Percentiles rank a stretch among this genome's conserved stretches.
These are phyloP conservation scores for Draba incana DNA, from an alignment of 345 rosid species.

Conservation along the genomic window DNA sequence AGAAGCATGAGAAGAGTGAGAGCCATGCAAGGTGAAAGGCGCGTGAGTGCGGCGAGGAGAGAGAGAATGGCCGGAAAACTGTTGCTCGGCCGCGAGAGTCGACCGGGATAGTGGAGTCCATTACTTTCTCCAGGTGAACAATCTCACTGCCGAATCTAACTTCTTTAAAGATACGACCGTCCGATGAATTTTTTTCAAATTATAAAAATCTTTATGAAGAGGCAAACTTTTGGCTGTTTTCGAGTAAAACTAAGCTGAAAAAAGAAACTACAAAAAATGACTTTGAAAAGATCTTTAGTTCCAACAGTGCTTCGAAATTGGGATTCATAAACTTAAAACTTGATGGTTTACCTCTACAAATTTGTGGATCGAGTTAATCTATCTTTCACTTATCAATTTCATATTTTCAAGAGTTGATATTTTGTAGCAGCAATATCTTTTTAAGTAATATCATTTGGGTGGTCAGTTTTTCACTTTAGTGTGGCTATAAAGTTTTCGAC, in stretches of 20 bases:
- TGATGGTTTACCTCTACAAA: too few relatives aligned
- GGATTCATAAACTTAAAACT: too few relatives aligned
- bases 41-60: slow-evolving; percentile 68
- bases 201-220: not conserved
- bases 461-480: not conserved
- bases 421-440: too few relatives aligned
- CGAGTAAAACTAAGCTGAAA: too few relatives aligned
- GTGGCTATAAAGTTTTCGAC: not conserved
- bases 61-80: slow-evolving; percentile 57
- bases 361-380: too few relatives aligned
- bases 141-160: not conserved
- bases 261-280: too few relatives aligned
- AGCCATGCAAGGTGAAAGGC: slow-evolving; percentile 89
- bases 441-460: too few relatives aligned
- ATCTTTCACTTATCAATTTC: not conserved
- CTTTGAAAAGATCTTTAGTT: too few relatives aligned
- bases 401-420: not conserved
- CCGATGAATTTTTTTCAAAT: not conserved
- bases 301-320: too few relatives aligned
- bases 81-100: slow-evolving; percentile 64
- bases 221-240: slow-evolving; percentile 5
- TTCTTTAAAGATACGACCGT: not conserved
- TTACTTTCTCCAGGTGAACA: not conserved
- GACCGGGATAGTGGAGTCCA: slow-evolving; percentile 43
- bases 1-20: slow-evolving; percentile 80